Evolutionary conservation across 1,139 yeast species (phyloP).

Genomic region (Ogataea hybrid): DNA sequence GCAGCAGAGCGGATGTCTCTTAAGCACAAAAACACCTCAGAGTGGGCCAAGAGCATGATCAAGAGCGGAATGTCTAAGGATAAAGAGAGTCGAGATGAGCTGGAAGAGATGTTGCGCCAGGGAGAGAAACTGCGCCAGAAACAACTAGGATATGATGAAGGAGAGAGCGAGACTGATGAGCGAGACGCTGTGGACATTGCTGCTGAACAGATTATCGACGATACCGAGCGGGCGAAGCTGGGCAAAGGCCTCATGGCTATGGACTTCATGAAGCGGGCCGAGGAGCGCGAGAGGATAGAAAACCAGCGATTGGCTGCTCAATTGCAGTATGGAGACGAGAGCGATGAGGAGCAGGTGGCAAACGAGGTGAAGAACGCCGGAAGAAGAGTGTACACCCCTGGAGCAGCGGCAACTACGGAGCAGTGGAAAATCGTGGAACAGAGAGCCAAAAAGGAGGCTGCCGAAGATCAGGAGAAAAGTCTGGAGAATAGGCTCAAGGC

Average conservation of each 20-base stretch:
- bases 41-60: conserved; percentile 91
- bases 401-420: conserved; percentile 45
- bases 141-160: conserved; percentile 61
- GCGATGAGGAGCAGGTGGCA: conserved; percentile 39
- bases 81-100: conserved; percentile 74
- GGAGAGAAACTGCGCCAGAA: conserved; percentile 77
- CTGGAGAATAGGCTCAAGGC: conserved; percentile 38
- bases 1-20: conserved; percentile 92
- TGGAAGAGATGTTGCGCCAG: conserved; percentile 90
- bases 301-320: conserved; percentile 53
- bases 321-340: conserved; percentile 42
- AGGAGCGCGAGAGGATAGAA: conserved; percentile 54
- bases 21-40: conserved; percentile 82
- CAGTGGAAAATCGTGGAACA: conserved; percentile 44
- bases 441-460: conserved; percentile 46
- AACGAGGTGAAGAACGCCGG: conserved; percentile 66
- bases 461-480: conserved; percentile 52
- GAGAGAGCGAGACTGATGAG: conserved; percentile 47
- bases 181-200: conserved; percentile 53
- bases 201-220: conserved; percentile 35
- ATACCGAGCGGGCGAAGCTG: conserved; percentile 39
- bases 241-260: conserved; percentile 89
- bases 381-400: conserved; percentile 80
- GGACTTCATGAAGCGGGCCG: conserved; percentile 95
- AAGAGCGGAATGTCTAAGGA: conserved; percentile 90